phyloP scores from a whole-genome alignment of 805 yeast genomes.

The Metschnikowia lunata region DNA sequence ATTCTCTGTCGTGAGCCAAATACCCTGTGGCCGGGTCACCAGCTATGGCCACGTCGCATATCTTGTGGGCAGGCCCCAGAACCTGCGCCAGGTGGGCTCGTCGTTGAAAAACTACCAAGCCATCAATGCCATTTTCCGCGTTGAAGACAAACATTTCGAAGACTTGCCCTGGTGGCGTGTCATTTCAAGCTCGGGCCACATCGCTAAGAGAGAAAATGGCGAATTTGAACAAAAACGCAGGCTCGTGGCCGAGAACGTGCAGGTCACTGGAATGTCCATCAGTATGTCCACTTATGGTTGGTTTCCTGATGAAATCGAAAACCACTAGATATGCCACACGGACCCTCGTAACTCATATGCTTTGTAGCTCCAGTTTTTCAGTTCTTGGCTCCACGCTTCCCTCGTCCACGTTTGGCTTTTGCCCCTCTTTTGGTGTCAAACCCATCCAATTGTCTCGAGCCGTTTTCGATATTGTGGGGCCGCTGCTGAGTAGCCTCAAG shows the following conservation, averaged over 20 bases:
- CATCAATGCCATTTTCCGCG: constrained; percentile 22
- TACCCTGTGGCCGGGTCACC: constrained; percentile 64
- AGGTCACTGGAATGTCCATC: constrained; percentile 31
- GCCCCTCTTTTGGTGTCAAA: constrained; percentile 2
- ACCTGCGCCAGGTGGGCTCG: constrained; percentile 72
- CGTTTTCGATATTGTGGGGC: constrained; percentile 13
- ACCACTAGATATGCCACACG: too few relatives aligned
- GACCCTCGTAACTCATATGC: too few relatives aligned
- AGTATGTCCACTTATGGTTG: constrained; percentile 54
- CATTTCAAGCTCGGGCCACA: constrained; percentile 56
- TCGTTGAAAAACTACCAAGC: constrained; percentile 48
- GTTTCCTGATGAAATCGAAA: constrained; percentile 53
- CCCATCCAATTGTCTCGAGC: not conserved
- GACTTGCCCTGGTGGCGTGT: constrained; percentile 83
- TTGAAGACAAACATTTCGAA: constrained; percentile 18
- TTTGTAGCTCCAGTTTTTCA: too few relatives aligned
- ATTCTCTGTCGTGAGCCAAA: constrained; percentile 45
- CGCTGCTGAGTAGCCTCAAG: not conserved
- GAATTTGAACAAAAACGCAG: constrained; percentile 44
- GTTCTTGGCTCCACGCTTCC: constrained; percentile 5
- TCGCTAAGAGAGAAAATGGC: constrained; percentile 49
- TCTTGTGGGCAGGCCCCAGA: constrained; percentile 55
- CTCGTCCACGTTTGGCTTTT: constrained; percentile 6
- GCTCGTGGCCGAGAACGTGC: constrained; percentile 46
- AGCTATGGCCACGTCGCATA: constrained; percentile 72